Base-by-base conservation (phyloP, 345 rosid genomes). In the Lumnitzera littorea region DNA sequence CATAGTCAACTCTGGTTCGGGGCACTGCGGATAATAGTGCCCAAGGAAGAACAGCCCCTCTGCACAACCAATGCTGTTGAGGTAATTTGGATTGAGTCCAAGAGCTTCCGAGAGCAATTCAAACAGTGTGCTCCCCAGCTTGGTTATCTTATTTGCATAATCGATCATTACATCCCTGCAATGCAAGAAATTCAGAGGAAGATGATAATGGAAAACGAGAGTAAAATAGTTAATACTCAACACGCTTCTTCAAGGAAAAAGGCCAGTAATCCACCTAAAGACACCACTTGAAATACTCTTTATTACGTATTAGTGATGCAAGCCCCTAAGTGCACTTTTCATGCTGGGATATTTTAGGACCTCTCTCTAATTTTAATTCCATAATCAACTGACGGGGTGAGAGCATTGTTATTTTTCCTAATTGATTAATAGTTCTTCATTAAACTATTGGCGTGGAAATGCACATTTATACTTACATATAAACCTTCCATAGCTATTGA, bases 1-100 rank as follows among this genome's bases (percentile, higher is more conserved):
- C 47, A 82, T 13, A 15, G 94, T 78, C 23, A 80, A 67, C 13
- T 78, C 84, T 46, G 90, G 88, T 74, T 80, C 76, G 0, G 90
- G 94, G 61, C 89, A 86, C 0, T 80, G 67, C 3, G 90, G 88
- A 60, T 82, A 84, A 63, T 86, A 84, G 66, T 84, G 85, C 50
- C 76, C n/a, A 14, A 86, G 58, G 61, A 79, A 31, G n/a, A 12
- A 11, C 11, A 72, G 63, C 13, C 87, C 83, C 43, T 73, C 73
- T 0, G 65, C 56, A 46, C 84, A 82, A 15, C 64, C 81, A 46
- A 80, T 73, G n/a, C 70, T 77, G 8, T 61, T 60, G 15, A 86
- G 78, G 70, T 86, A 66, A 43, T 66, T 50, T 9, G 76, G 68
- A 6, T 66, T 48, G 58, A 86, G 61, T 4, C 89, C 87, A 12